Evolutionary conservation across 2,329 filamentous ascomycete species (phyloP), one percentile per base, ranked within the genome.

Genomic region (Pseudopyricularia javanii): DNA sequence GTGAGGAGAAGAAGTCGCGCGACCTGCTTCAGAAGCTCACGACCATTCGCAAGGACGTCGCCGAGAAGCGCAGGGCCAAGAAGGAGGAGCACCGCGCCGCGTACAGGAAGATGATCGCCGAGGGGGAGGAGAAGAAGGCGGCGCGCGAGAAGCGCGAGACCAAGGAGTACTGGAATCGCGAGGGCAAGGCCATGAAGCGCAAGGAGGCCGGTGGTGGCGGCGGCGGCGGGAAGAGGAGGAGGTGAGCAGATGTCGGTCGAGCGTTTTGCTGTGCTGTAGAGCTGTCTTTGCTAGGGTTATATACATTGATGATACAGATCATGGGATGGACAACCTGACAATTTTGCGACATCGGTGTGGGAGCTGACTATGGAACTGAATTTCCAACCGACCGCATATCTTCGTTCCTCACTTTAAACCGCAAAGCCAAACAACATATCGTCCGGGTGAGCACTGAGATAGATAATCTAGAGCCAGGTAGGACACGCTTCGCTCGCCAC

Each of bases 11-110:
- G 75, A 86, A 85, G 67, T 90, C 90, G 4, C 77, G 93, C 32
- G 83, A 90, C 60, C 74, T 98, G 58, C 85, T 98, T 82, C 87
- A 95, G 72, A 93, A 96, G 75, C 79, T 98, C 51, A 86, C 88
- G 63, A 91, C 91, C 15, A 74, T 98, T 63, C 75, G 90, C 59
- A 95, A 94, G 63, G 93, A 97, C 64, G 93, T 94, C 67, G 80
- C 85, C 3, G 88, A 87, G 60, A 94, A 93, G 75, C 74, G 93
- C 47, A 70, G 81, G 22, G 83, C 75, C 54, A 91, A 91, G 71
- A 93, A 98, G 75, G 91, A 96, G 63, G 88, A 91, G 74, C 80
- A 88, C 64, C 80, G 87, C 56, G 80, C 82, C 58, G 82, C 82
- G 58, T 93, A 95, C 70, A 77, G 85, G 60, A 87, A 86, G 71